Base-by-base conservation (phyloP, 2,329 filamentous ascomycete genomes). In the Tolypocladium sp. region DNA sequence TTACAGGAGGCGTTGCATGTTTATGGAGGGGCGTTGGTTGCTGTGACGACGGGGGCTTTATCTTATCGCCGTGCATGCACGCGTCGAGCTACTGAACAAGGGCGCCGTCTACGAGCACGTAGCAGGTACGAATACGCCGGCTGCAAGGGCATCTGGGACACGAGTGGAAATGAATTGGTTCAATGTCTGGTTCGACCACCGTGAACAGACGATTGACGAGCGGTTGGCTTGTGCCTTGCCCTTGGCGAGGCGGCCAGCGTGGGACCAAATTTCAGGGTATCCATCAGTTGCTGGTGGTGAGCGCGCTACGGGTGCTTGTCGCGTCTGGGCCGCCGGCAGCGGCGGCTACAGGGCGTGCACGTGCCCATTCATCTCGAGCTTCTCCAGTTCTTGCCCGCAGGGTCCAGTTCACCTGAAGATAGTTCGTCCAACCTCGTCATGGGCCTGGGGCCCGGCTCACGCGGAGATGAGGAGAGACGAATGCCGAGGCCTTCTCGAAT, bases 21-120 rank as follows among this genome's bases (percentile, higher is more conserved):
- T 65, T 63, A 63, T 63, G 59, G 63, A 59, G 62, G 62, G 61
- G 59, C 40, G 37, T 30, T 13, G 44, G 63, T 65, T 64, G 63
- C 60, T 35, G 60, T 37, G 60, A 60, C 53, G 56, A 65, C 60
- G 46, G 40, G 38, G 27, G 46, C 46, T 20, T 7, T 35, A 52
- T 52, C 49, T 52, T 35, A 35, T 52, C 49, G 49, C 49, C 49
- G 12, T 15, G 49, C 49, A 52, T 52, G 49, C 49, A 42, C 40
- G 42, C 30, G 30, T 30, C 37, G 38, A 13, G 12, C 57, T 17
- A 33, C 46, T 2, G 30, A 52, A 52, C 49, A n/a, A 35, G 35
- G 49, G 30, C 49, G 20, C 30, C 20, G 4, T 12, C 10, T 15
- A 17, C 25, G 44, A 30, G 22, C 10, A n/a, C 27, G 27, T 4